phyloP scores from a whole-genome alignment of 2,329 filamentous ascomycete genomes.

The Lecanicillium sp. region DNA sequence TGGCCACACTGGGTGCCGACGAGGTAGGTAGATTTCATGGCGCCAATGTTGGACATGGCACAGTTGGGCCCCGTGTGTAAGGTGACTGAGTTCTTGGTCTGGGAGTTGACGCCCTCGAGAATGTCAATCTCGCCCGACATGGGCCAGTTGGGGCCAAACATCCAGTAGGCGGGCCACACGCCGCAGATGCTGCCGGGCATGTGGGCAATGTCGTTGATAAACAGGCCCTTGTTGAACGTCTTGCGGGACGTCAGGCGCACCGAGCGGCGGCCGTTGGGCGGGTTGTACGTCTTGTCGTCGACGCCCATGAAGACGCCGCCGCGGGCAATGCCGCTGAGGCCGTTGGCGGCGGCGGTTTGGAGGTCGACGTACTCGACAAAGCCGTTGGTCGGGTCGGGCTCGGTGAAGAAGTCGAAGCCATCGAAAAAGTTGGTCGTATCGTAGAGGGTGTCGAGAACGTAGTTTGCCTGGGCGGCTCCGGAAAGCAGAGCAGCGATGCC shows the following conservation, averaged over 20 bases:
- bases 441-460: slow-evolving; percentile 40
- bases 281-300: slow-evolving; percentile 51
- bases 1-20: slow-evolving; percentile 49
- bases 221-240: slow-evolving; percentile 59
- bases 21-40: slow-evolving; percentile 36
- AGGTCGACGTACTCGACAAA: slow-evolving; percentile 63
- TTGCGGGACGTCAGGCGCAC: slow-evolving; percentile 62
- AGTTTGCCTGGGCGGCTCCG: slow-evolving; percentile 22
- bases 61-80: slow-evolving; percentile 61
- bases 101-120: slow-evolving; percentile 66
- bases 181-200: slow-evolving; percentile 69
- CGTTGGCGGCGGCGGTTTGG: slow-evolving; percentile 45
- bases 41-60: slow-evolving; percentile 41
- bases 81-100: slow-evolving; percentile 52
- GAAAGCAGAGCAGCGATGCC: slow-evolving; percentile 22
- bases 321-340: slow-evolving; percentile 50
- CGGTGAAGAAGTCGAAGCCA: slow-evolving; percentile 47
- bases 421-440: slow-evolving; percentile 48
- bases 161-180: slow-evolving; percentile 69
- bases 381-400: slow-evolving; percentile 63
- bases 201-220: slow-evolving; percentile 66
- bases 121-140: slow-evolving; percentile 69
- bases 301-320: slow-evolving; percentile 61
- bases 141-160: slow-evolving; percentile 64
- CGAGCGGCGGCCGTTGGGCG: slow-evolving; percentile 55